phyloP scores from a whole-genome alignment of 2,329 filamentous ascomycete genomes.

The Myriosclerotinia duriaeana region DNA sequence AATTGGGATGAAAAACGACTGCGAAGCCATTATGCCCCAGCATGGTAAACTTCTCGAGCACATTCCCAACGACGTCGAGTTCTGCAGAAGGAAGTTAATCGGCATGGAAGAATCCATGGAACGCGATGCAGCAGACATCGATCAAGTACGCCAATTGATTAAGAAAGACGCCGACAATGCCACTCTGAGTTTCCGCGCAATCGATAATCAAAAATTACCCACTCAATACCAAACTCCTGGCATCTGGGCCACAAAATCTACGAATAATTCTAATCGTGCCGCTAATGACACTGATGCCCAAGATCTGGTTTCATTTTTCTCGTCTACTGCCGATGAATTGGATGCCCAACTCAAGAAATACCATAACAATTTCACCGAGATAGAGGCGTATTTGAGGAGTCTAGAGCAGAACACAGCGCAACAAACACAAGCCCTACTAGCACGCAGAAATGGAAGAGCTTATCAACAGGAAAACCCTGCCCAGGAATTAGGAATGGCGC shows the following conservation, averaged over 20 bases:
- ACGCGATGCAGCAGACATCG: constrained; percentile 61
- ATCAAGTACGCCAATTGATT: constrained; percentile 55
- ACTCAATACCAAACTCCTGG: constrained; percentile 49
- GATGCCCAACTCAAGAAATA: constrained; percentile 56
- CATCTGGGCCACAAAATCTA: constrained; percentile 47
- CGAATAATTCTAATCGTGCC: constrained; percentile 43
- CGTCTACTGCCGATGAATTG: constrained; percentile 62
- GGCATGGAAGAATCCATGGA: constrained; percentile 62
- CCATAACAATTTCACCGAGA: constrained; percentile 59
- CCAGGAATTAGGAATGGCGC: constrained; percentile 55
- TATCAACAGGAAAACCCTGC: constrained; percentile 47
- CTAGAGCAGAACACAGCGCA: constrained; percentile 61
- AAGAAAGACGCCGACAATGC: constrained; percentile 69
- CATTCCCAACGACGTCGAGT: constrained; percentile 64
- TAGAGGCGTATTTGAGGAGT: constrained; percentile 63
- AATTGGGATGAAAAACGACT: constrained; percentile 74
- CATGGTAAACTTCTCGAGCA: constrained; percentile 64
- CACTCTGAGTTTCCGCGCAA: constrained; percentile 68
- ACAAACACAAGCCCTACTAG: constrained; percentile 56
- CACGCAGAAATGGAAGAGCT: constrained; percentile 43
- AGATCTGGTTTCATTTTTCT: constrained; percentile 65
- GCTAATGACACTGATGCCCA: constrained; percentile 50
- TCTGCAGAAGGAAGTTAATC: constrained; percentile 60
- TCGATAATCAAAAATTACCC: constrained; percentile 73
- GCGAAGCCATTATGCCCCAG: constrained; percentile 65